A percentile compares a stretch with the other conserved stretches of the same genome.
Evolutionary conservation across 2,329 filamentous ascomycete genomes (phyloP).

Genomic region (Venturia oleaginea): DNA sequence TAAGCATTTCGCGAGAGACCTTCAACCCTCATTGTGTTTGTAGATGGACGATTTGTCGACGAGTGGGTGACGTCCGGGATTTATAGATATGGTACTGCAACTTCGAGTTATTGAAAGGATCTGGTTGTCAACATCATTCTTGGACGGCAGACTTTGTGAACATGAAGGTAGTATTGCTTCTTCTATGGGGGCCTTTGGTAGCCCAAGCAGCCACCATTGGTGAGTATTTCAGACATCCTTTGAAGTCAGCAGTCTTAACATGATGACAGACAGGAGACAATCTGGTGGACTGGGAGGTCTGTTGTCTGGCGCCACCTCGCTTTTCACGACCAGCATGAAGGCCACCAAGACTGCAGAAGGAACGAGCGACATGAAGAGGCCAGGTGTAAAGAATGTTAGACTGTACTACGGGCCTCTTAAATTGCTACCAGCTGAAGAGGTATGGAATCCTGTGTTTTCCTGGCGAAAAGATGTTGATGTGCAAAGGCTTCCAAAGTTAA

Average conservation of each 20-base stretch:
- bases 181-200: background rate
- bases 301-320: background rate
- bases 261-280: background rate
- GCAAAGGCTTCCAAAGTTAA: background rate
- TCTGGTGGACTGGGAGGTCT: background rate
- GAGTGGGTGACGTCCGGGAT: background rate
- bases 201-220: background rate
- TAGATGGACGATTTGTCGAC: background rate
- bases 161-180: background rate
- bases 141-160: background rate
- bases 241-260: background rate
- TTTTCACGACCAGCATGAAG: constrained; percentile 2
- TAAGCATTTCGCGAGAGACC: background rate
- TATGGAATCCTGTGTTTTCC: background rate
- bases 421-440: background rate
- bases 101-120: background rate
- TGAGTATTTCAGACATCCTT: background rate
- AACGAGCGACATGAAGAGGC: background rate
- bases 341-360: background rate
- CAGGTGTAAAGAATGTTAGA: constrained; percentile 1
- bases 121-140: background rate
- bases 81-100: background rate
- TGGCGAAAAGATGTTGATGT: background rate
- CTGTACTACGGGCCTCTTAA: background rate
- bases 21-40: background rate